Conservation (phyloP, 2,329 filamentous ascomycete species). For the Ceratocystis cacaofunesta region DNA sequence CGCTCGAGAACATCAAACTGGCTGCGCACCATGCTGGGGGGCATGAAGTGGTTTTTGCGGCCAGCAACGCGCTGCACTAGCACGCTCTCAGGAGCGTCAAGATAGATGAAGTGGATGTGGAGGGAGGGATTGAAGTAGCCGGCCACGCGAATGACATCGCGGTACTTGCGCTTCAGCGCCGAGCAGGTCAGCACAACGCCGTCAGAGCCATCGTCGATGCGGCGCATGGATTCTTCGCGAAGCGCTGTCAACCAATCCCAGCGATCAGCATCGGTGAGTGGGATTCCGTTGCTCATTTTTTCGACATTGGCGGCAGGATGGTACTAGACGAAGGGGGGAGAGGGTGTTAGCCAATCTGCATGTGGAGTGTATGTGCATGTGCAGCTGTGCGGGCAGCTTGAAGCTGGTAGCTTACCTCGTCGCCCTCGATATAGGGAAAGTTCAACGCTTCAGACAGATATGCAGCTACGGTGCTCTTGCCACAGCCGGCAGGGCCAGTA, state of each 20-base stretch:
- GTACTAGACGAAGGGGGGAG: constrained; percentile 36
- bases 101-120: constrained; percentile 84
- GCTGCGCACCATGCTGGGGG: constrained; percentile 83
- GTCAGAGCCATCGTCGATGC: constrained; percentile 40
- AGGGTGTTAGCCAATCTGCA: constrained; percentile 20
- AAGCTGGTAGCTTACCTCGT: constrained; percentile 42
- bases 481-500: constrained; percentile 64
- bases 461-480: constrained; percentile 61
- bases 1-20: constrained; percentile 82
- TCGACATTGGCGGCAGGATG: constrained; percentile 66
- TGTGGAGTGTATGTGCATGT: constrained; percentile 4
- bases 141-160: constrained; percentile 74
- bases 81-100: constrained; percentile 60
- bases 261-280: constrained; percentile 80
- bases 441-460: constrained; percentile 46
- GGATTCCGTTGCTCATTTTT: constrained; percentile 76
- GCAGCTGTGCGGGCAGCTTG: neutral
- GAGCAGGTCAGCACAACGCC: constrained; percentile 95
- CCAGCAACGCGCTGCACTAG: constrained; percentile 60
- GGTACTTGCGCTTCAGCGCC: constrained; percentile 91
- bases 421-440: constrained; percentile 62
- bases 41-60: constrained; percentile 86
- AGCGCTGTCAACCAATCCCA: constrained; percentile 91
- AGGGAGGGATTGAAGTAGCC: constrained; percentile 59
- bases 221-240: constrained; percentile 49